Base-by-base conservation (phyloP, 2,329 filamentous ascomycete species). In the Microdochium paspali region DNA sequence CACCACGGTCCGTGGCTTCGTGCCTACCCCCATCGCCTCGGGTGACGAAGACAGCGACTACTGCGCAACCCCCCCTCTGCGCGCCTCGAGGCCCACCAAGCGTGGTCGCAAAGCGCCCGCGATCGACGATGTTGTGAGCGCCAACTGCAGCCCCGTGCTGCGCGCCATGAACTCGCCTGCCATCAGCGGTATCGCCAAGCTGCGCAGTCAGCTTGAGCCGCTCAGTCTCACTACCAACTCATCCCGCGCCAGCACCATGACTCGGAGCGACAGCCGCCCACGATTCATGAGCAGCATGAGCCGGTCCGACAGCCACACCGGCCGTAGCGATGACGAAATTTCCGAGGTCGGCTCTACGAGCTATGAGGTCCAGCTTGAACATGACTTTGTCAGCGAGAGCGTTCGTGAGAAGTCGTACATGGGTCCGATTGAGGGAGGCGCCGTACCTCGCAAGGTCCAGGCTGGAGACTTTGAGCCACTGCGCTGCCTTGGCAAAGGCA, bases 401-500 rank as follows among this genome's bases (percentile, higher is more conserved):
- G 68, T 79, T 31, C 66, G 69, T 21, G 69, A 71, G 46, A 68
- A 67, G 46, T 53, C 52, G 24, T 57, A 49, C 47, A 53, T 49
- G 45, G 62, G 66, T 31, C 63, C 62, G 47, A 68, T 69, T 42
- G 79, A 81, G 55, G 77, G 77, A 24, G 74, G 76, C 15, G 65
- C 80, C 47, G 66, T 76, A 56, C 60, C 73, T 58, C 62, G 87
- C 53, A 97, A 98, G 71, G 96, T 97, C 85, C 85, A 84, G 9
- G 84, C 90, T 2, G 80, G 84, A 10, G 93, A 98, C 63, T 98
- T 98, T 62, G 85, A 95, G 59, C 82, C 87, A 10, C 71, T 98
- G 45, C 87, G 88, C 45, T 97, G 91, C 65, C 82, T 98, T 21
- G 94, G 94, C 48, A 97, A 97, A 63, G 93, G 93, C 44, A 90